A percentile compares a stretch with the other conserved stretches of the same genome.
These are phyloP conservation scores for Acorus gramineus DNA, from an alignment of 106 monocot species.

Conservation along the genomic window DNA sequence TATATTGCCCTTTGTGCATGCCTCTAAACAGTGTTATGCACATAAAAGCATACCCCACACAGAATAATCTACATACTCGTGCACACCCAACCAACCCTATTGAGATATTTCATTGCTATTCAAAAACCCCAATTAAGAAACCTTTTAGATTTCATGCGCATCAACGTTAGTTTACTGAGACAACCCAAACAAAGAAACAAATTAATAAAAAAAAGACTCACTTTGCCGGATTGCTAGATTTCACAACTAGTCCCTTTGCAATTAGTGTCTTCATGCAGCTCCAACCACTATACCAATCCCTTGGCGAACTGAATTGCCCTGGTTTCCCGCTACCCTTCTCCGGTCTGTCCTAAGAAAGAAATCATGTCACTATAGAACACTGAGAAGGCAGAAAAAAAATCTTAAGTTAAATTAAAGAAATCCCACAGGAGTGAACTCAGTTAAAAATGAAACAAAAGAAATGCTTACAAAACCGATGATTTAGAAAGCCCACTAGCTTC, in stretches of 20 bases:
- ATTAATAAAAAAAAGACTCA: constrained; percentile 14
- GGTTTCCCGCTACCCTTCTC: constrained; percentile 69
- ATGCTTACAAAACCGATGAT: constrained; percentile 50
- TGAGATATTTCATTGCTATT: no score
- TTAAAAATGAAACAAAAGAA: neutral
- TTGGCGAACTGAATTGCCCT: constrained; percentile 51
- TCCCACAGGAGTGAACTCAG: neutral
- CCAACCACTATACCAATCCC: constrained; percentile 94
- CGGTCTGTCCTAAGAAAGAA: constrained; percentile 25
- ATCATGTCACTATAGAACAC: neutral
- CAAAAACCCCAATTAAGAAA: no score
- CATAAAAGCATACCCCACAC: no score
- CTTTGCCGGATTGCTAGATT: constrained; percentile 85
- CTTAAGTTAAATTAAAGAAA: neutral
- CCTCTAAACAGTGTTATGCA: no score
- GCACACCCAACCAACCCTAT: no score
- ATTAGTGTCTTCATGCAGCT: constrained; percentile 88
- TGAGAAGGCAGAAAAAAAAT: neutral
- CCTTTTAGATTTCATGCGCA: no score
- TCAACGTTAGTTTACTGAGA: neutral
- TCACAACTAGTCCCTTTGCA: constrained; percentile 76
- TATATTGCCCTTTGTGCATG: no score
- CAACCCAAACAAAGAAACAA: neutral
- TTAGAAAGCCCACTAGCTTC: constrained; percentile 91
- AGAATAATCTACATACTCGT: no score